Base-by-base conservation (phyloP, 805 yeast genomes). In the Pichia paraexigua region DNA sequence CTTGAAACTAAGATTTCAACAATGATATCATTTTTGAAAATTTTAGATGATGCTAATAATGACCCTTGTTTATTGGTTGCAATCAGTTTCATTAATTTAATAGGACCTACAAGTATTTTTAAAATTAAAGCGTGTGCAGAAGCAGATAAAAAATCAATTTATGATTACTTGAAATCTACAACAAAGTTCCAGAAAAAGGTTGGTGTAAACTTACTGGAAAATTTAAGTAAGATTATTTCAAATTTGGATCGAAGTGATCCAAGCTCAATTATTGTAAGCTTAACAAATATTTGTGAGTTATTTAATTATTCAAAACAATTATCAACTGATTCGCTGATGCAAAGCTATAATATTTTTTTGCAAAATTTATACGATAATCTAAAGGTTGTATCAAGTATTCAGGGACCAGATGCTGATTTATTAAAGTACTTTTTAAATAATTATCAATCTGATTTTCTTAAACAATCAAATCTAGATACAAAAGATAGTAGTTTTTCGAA, bases 1-100 rank as follows among this genome's bases (percentile, higher is more conserved):
- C 57, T 74, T 12, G 71, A 58, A 58, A 72, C 71, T 21, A 68
- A 70, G 45, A 63, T 74, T 0, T 70, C 75, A 28, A 64, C 74
- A 44, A 58, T 83, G 1, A 56, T 83, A 15, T 79, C 80, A 51
- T 65, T 80, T 27, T 58, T 82, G 53, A 75, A 72, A 54, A 65
- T 82, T 0, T 32, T 75, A 55, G 58, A 62, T 12, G 63, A 67
- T 46, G 64, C 67, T 7, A 48, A 53, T 18, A 59, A 65, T 41
- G 63, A 63, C 49, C 59, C 63, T 17, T 56, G 64, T 5, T 49
- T 66, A 20, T 43, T 66, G 8, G 61, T 65, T 11, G 51, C 61
- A n/a, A 46, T 64, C 8, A 56, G 60, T 30, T 44, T 59, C 21
- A 44, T 65, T 2, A 56, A 53, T 20, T 55, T 60, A 9, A 54